These are phyloP conservation scores for Cryptococcus maquisensis DNA, from an alignment of 1,284 basidiomycete species.

Conservation along the genomic window DNA sequence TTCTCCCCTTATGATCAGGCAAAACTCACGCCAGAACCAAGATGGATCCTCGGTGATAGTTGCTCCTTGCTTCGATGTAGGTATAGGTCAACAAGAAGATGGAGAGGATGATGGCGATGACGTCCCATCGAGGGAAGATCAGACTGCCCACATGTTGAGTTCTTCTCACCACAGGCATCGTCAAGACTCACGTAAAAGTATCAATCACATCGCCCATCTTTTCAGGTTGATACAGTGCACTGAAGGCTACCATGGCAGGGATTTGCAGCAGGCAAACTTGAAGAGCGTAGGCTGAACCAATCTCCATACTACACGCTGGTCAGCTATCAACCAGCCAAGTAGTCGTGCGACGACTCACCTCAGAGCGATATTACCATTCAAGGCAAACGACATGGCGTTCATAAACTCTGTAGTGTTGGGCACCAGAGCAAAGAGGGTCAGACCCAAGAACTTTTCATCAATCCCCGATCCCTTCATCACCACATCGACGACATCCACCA, in stretches of 20 bases:
- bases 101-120: constrained; percentile 86
- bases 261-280: constrained; percentile 98
- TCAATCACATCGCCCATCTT: constrained; percentile 76
- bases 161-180: neutral
- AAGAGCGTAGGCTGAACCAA: constrained; percentile 95
- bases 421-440: constrained; percentile 94
- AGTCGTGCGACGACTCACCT: constrained; percentile 57
- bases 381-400: constrained; percentile 99
- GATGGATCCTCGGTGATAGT: constrained; percentile 93
- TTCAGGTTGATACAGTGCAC: constrained; percentile 81
- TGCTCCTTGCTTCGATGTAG: constrained; percentile 95
- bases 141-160: constrained; percentile 56
- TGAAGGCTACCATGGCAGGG: constrained; percentile 98
- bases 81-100: constrained; percentile 98
- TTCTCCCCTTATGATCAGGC: too few species aligned
- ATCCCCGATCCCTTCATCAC: constrained; percentile 89
- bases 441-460: constrained; percentile 95
- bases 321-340: neutral
- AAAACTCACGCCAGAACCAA: constrained; percentile 72
- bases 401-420: constrained; percentile 99
- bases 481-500: constrained; percentile 94
- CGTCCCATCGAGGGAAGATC: constrained; percentile 98
- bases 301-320: constrained; percentile 76
- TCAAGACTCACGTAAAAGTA: constrained; percentile 73
- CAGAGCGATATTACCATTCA: constrained; percentile 95